Base-by-base conservation (phyloP, 805 yeast genomes). In the Cyberlindnera samutprakarnensis region DNA sequence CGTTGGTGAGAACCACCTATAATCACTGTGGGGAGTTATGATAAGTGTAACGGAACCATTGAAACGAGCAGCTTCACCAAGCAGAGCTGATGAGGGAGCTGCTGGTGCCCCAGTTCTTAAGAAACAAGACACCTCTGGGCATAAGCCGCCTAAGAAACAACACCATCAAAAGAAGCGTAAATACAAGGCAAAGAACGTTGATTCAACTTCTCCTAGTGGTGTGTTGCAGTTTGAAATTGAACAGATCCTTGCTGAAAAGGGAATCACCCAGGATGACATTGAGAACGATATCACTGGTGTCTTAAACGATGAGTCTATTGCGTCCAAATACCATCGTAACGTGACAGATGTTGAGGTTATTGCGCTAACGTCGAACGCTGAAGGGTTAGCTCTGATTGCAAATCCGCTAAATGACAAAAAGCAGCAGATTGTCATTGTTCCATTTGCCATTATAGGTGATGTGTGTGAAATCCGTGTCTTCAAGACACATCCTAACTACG, bases 361-460 rank as follows among this genome's bases (percentile, higher is more conserved):
- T 20, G 64, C 62, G 28, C 57, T 81, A 12, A 64, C 85, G 9
- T 79, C 95, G 2, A 83, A 76, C 40, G 97, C 97, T 33, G 95
- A 87, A 41, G 96, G 96, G 1, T 46, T 90, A 15, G 95, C 83
- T 0, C 38, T 86, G 5, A 66, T 82, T 29, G 59, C 67, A 5
- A 76, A 77, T 44, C 88, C 92, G 1, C 70, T 64, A 6, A 64
- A 61, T 13, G 31, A 43, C 2, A 42, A 39, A 6, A 39, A 51
- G 25, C 62, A 63, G 31, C 88, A 82, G 53, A 64, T 88, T 7
- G 86, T 77, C 2, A 61, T 85, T 4, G 71, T 92, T 7, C 98
- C 98, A 14, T 92, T 83, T 61, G 81, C 86, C 4, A 61, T 84
- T 21, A 94, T 95, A 2, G 96, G 95, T 2, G 98, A 92, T 51